Conservation (phyloP, 1,284 basidiomycete species). For the Ganoderma multipileum region DNA sequence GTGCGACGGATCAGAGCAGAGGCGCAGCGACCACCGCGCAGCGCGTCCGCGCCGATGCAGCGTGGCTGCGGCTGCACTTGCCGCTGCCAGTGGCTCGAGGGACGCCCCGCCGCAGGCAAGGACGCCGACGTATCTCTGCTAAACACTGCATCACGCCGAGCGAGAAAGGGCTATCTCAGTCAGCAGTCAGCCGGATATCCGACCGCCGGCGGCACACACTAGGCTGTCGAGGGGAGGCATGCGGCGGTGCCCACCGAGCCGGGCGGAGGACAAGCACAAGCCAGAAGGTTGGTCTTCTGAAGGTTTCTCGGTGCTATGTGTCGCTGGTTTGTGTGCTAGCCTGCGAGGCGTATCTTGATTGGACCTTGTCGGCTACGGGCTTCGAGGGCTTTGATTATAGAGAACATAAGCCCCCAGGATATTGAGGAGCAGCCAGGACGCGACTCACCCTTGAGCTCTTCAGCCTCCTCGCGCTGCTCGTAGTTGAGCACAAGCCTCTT, state of each 20-base stretch:
- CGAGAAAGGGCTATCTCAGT: conserved; percentile 30
- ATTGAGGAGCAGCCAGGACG: conserved; percentile 1
- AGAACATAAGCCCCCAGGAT: conserved; percentile 16
- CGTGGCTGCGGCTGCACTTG: neutral
- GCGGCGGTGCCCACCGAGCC: conserved; percentile 20
- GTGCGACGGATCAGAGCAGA: neutral
- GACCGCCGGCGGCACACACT: conserved; percentile 25
- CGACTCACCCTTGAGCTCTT: conserved; percentile 72
- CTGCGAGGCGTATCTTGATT: conserved; percentile 77
- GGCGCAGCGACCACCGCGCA: neutral
- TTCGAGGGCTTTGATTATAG: conserved; percentile 60
- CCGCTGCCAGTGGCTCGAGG: conserved; percentile 5
- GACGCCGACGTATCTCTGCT: conserved; percentile 22
- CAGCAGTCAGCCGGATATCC: conserved; percentile 30
- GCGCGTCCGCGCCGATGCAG: neutral
- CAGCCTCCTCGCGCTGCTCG: conserved; percentile 84
- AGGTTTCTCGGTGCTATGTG: conserved; percentile 9
- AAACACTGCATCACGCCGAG: conserved; percentile 29
- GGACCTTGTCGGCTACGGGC: conserved; percentile 66
- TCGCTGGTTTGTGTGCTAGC: conserved; percentile 42
- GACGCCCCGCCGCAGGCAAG: conserved; percentile 11
- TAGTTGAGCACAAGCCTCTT: conserved; percentile 92
- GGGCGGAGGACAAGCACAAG: conserved; percentile 30
- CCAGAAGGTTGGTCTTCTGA: conserved; percentile 29
- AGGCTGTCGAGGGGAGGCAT: conserved; percentile 23